Percentiles rank a stretch among this genome's conserved stretches.
These are phyloP conservation scores for Phytopythium sindhum DNA, from an alignment of 352 stramenopile genomes.

Conservation along the genomic window DNA sequence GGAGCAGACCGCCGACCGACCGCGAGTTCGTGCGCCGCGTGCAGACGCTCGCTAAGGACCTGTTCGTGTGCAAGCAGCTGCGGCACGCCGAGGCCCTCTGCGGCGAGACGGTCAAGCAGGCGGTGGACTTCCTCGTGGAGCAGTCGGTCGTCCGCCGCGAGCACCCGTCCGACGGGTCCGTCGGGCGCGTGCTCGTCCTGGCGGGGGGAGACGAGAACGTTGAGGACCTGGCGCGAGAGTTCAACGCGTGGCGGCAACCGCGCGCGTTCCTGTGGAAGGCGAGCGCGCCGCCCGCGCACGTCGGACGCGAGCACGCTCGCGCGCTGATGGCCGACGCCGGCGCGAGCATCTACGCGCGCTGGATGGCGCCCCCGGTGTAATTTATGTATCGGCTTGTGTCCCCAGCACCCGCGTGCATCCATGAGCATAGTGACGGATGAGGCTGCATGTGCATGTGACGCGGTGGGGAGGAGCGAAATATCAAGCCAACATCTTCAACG, in stretches of 20 bases:
- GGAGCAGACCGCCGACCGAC: constrained; percentile 21
- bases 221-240: constrained; percentile 30
- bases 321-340: constrained; percentile 26
- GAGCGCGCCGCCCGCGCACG: constrained; percentile 20
- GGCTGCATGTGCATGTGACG: too few species aligned
- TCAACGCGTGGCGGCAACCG: constrained; percentile 45
- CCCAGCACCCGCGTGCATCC: not conserved
- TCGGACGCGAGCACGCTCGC: constrained; percentile 24
- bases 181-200: constrained; percentile 26
- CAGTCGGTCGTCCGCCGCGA: constrained; percentile 32
- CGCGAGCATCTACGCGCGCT: constrained; percentile 30
- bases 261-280: constrained; percentile 40
- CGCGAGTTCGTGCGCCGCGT: constrained; percentile 48
- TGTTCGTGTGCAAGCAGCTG: constrained; percentile 42
- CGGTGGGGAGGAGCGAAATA: too few species aligned
- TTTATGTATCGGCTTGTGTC: not conserved
- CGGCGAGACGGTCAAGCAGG: constrained; percentile 75
- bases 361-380: constrained; percentile 25
- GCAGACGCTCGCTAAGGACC: constrained; percentile 47
- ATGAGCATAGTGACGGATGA: too few species aligned
- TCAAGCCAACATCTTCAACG: not conserved
- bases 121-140: constrained; percentile 61
- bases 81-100: constrained; percentile 66
- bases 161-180: constrained; percentile 23
- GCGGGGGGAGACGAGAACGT: constrained; percentile 11